Evolutionary conservation across 306 rosid species (phyloP).

Genomic region (Rosa chinensis): DNA sequence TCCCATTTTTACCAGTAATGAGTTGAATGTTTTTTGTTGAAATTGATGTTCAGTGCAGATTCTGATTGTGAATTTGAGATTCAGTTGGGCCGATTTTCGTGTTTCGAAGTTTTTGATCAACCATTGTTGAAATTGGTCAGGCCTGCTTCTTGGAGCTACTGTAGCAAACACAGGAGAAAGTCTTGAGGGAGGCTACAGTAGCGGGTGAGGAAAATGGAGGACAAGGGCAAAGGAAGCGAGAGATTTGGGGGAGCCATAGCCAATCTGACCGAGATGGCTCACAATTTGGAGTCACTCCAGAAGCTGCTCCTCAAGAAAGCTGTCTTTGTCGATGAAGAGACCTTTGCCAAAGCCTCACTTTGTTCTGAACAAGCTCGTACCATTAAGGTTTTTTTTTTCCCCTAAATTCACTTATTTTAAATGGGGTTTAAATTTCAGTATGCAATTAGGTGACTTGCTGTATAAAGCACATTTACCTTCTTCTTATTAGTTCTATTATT

Average conservation of each 20-base stretch:
- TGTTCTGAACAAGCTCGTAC: conserved; percentile 86
- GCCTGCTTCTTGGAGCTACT: neutral
- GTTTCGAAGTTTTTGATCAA: neutral
- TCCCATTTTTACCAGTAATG: neutral
- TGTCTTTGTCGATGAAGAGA: conserved; percentile 80
- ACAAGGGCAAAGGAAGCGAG: conserved; percentile 61
- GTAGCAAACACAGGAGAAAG: neutral
- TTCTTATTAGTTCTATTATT: neutral
- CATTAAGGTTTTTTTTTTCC: conserved; percentile 53
- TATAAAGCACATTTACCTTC: neutral
- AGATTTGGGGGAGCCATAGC: conserved; percentile 89
- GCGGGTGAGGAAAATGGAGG: conserved; percentile 47
- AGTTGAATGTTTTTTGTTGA: neutral
- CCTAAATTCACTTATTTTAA: neutral
- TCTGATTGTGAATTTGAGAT: neutral
- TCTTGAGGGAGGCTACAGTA: neutral
- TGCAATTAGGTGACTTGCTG: neutral
- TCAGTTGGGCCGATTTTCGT: neutral
- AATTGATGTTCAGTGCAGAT: neutral
- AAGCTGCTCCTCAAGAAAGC: conserved; percentile 83
- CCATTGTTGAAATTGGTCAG: neutral
- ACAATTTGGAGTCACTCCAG: conserved; percentile 78
- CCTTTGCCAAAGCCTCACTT: conserved; percentile 85
- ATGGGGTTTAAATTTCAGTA: neutral
- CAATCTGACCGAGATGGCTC: conserved; percentile 83